phyloP scores from a whole-genome alignment of 305 asterid species.

The Caryopteris hybrid region DNA sequence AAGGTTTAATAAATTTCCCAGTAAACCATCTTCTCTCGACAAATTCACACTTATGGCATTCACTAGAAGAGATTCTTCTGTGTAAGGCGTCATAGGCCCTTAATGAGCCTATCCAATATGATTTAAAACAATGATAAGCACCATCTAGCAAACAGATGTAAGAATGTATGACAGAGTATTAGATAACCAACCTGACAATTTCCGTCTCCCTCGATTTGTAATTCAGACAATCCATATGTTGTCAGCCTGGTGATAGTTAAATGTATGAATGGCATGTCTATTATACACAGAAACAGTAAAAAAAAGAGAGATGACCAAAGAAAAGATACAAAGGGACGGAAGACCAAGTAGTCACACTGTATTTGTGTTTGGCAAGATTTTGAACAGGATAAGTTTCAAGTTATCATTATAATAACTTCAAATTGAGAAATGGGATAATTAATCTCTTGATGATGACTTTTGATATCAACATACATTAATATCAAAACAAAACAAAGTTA shows the following conservation, averaged over 20 bases:
- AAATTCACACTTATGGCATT: no score
- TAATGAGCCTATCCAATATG: no score
- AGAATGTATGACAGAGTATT: not conserved
- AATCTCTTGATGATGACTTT: no score
- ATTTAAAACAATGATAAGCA: not conserved
- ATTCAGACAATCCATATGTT: slow-evolving; percentile 72
- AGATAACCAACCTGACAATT: slow-evolving; percentile 83
- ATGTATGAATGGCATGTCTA: slow-evolving; percentile 25
- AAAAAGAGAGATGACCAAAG: not conserved
- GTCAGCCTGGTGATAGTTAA: slow-evolving; percentile 55
- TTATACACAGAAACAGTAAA: not conserved
- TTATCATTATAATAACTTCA: not conserved
- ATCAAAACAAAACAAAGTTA: no score
- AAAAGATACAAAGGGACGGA: slow-evolving; percentile 2
- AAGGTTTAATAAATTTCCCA: no score
- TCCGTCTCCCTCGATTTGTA: slow-evolving; percentile 94
- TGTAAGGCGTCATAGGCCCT: no score
- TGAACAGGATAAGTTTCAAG: not conserved
- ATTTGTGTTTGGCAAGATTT: not conserved
- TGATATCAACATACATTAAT: no score
- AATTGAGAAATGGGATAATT: no score
- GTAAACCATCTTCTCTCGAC: no score
- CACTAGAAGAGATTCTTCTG: no score
- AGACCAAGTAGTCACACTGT: not conserved
- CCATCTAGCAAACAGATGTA: not conserved